Evolutionary conservation across 495 filamentous ascomycete species (phyloP).

Genomic region (Parmelia sp.): DNA sequence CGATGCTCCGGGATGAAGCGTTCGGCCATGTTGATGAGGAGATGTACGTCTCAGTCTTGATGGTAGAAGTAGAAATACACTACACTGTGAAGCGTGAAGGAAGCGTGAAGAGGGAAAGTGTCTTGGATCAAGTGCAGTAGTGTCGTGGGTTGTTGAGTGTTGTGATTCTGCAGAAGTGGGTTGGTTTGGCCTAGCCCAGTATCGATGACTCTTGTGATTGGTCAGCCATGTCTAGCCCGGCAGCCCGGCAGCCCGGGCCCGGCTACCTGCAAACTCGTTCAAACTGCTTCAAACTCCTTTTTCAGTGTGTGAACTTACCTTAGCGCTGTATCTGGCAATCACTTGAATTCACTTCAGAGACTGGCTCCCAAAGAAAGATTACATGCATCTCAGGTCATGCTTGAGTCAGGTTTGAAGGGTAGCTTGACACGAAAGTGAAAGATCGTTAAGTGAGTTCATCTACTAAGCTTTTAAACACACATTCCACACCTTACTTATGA

Average conservation of each 20-base stretch:
- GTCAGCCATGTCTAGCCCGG: not conserved
- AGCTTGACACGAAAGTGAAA: not conserved
- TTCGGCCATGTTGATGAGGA: constrained; percentile 65
- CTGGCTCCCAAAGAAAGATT: too few species aligned
- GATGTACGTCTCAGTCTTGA: not conserved
- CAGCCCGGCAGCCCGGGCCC: not conserved
- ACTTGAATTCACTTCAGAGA: not conserved
- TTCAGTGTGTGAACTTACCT: not conserved
- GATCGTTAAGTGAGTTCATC: not conserved
- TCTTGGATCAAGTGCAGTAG: not conserved
- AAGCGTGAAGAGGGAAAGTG: not conserved
- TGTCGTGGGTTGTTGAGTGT: not conserved
- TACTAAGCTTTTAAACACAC: not conserved
- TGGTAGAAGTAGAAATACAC: not conserved
- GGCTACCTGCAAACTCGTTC: not conserved
- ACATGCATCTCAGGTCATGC: too few species aligned
- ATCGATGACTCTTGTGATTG: not conserved
- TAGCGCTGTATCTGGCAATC: not conserved
- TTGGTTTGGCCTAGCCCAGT: not conserved
- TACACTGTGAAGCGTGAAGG: not conserved
- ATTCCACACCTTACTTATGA: constrained; percentile 37
- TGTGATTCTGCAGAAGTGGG: constrained; percentile 1
- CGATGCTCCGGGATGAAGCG: constrained; percentile 99
- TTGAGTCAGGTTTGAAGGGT: not conserved
- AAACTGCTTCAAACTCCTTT: not conserved